phyloP scores from a whole-genome alignment of 768 basidiomycete species.

The Serpula lacrymans region DNA sequence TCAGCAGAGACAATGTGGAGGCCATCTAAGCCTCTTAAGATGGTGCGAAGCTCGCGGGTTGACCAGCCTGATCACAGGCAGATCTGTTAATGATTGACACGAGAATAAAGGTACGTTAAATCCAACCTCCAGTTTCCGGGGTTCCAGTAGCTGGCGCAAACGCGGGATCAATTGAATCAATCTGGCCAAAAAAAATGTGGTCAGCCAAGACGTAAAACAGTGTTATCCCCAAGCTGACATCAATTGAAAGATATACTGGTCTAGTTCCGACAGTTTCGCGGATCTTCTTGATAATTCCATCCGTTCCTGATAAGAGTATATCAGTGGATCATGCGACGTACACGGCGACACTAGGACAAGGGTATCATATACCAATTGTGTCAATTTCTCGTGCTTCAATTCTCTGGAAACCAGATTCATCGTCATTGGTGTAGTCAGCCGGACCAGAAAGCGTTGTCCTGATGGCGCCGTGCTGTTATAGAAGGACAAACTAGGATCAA shows the following conservation, averaged over 20 bases:
- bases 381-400: constrained; percentile 87
- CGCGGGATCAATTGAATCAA: constrained; percentile 77
- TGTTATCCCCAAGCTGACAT: constrained; percentile 49
- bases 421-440: constrained; percentile 75
- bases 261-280: constrained; percentile 68
- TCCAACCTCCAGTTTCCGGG: constrained; percentile 69
- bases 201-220: constrained; percentile 1
- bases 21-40: constrained; percentile 72
- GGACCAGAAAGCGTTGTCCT: constrained; percentile 78
- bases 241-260: constrained; percentile 79
- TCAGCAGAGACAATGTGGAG: constrained; percentile 77
- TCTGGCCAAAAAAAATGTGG: constrained; percentile 35
- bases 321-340: constrained; percentile 2
- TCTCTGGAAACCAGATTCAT: constrained; percentile 73
- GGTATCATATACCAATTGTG: constrained; percentile 51
- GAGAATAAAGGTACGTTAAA: neutral
- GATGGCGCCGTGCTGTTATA: constrained; percentile 77
- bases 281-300: constrained; percentile 79
- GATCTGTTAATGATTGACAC: too few relatives aligned
- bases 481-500: constrained; percentile 74
- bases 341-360: neutral
- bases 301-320: constrained; percentile 44
- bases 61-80: constrained; percentile 47
- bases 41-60: constrained; percentile 75
- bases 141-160: constrained; percentile 85